phyloP scores from a whole-genome alignment of 208 protist species.

The Herpetomonas samuelpessoai region DNA sequence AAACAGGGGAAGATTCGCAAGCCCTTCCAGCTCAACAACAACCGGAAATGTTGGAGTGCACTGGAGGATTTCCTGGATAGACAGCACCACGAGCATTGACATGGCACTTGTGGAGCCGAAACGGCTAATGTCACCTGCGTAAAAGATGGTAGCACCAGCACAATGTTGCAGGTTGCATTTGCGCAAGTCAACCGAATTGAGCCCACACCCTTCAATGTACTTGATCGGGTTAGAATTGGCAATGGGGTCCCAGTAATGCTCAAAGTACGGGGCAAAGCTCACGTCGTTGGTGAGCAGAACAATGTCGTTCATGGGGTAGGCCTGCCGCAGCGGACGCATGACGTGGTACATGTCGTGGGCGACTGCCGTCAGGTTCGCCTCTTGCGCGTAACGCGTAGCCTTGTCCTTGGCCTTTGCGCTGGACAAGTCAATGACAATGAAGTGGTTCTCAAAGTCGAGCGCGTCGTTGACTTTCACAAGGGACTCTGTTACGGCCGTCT shows the following conservation, averaged over 20 bases:
- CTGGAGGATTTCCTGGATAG: constrained; percentile 69
- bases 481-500: neutral
- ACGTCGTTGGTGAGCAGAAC: constrained; percentile 74
- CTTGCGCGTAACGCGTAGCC: constrained; percentile 55
- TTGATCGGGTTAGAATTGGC: constrained; percentile 38
- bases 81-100: constrained; percentile 70
- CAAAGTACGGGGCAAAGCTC: constrained; percentile 72
- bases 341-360: constrained; percentile 70
- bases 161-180: constrained; percentile 69
- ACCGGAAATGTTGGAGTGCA: constrained; percentile 63
- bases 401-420: constrained; percentile 55
- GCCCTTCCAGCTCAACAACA: constrained; percentile 74
- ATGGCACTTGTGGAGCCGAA: constrained; percentile 73
- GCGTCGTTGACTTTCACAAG: constrained; percentile 54
- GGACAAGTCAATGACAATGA: constrained; percentile 76
- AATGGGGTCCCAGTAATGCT: constrained; percentile 43
- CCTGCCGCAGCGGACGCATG: constrained; percentile 52
- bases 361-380: constrained; percentile 47
- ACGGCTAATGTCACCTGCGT: constrained; percentile 68
- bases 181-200: constrained; percentile 66
- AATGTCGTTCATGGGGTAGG: constrained; percentile 66
- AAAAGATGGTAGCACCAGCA: constrained; percentile 71
- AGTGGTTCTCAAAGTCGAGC: constrained; percentile 70
- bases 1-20: constrained; percentile 70
- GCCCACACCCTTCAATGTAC: constrained; percentile 66